These are phyloP conservation scores for Hypoxylon cercidicola DNA, from an alignment of 495 filamentous ascomycete species.

Conservation along the genomic window DNA sequence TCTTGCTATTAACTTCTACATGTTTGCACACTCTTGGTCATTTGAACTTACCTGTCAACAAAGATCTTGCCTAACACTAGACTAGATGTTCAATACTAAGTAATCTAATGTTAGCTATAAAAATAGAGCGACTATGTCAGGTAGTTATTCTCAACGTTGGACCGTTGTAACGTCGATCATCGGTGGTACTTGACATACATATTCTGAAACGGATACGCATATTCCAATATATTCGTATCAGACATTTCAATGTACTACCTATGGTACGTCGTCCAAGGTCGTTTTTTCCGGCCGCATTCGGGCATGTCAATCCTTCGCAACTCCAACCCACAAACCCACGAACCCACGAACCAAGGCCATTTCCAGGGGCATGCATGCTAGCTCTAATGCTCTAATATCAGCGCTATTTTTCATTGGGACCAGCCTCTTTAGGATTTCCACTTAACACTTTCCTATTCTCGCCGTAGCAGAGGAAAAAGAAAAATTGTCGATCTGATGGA, in stretches of 20 bases:
- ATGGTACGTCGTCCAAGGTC: conserved; percentile 1
- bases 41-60: too few relatives aligned
- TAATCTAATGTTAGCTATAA: too few relatives aligned
- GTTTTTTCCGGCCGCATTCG: conserved; percentile 3
- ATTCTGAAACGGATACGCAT: conserved; percentile 38
- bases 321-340: not conserved
- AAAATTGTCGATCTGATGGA: conserved; percentile 25
- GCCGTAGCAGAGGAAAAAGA: conserved; percentile 7
- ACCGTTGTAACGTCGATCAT: conserved; percentile 23
- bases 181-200: conserved; percentile 25
- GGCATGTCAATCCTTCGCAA: conserved; percentile 16
- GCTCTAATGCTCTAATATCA: conserved; percentile 18
- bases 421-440: conserved; percentile 26
- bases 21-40: too few relatives aligned
- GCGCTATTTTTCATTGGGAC: conserved; percentile 32
- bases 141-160: too few relatives aligned
- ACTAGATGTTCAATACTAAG: too few relatives aligned
- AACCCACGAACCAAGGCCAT: not conserved
- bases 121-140: too few relatives aligned
- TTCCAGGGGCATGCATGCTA: conserved; percentile 35
- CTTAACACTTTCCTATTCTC: conserved; percentile 20
- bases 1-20: too few relatives aligned
- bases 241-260: conserved; percentile 20
- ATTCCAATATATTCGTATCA: conserved; percentile 23
- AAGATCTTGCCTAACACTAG: too few relatives aligned